Evolutionary conservation across 1,139 yeast genomes (phyloP).

Genomic region (Barnettozyma hawaiiensis): DNA sequence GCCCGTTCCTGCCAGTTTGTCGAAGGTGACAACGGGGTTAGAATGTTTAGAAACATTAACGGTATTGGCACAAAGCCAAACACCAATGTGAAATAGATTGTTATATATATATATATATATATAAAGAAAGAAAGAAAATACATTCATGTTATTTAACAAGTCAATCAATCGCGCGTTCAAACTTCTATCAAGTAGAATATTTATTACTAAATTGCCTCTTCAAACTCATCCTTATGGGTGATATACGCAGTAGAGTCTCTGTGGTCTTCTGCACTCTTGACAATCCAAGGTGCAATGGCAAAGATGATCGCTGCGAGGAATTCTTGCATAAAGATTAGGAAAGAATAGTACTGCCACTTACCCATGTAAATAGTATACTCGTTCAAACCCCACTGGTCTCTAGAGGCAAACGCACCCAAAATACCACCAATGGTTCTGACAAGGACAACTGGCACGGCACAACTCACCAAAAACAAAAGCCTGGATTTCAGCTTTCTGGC

Average conservation of each 20-base stretch:
- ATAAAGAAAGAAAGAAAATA: not conserved
- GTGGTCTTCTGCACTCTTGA: slow-evolving; percentile 7
- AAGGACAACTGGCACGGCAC: not conserved
- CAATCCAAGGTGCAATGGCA: slow-evolving; percentile 5
- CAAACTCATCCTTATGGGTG: not conserved
- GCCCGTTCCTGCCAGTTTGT: slow-evolving; percentile 55
- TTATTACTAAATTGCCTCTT: not conserved
- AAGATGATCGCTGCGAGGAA: slow-evolving; percentile 1
- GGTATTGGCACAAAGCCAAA: slow-evolving; percentile 38
- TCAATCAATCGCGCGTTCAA: too few species aligned
- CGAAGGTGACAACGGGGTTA: slow-evolving; percentile 54
- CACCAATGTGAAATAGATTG: slow-evolving; percentile 5
- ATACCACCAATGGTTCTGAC: slow-evolving; percentile 1
- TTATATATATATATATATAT: not conserved
- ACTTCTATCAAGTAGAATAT: too few species aligned
- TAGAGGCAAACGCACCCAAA: not conserved
- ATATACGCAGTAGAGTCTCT: not conserved
- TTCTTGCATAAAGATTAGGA: slow-evolving; percentile 5
- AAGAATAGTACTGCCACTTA: slow-evolving; percentile 3
- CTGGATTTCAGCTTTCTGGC: not conserved
- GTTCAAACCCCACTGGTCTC: not conserved
- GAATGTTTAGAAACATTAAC: slow-evolving; percentile 55
- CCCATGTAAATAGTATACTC: slow-evolving; percentile 4
- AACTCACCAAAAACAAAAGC: not conserved
- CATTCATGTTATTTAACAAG: too few species aligned